Evolutionary conservation across 164 flowering plant species (phyloP).

Genomic region (Nymphaea colorata): DNA sequence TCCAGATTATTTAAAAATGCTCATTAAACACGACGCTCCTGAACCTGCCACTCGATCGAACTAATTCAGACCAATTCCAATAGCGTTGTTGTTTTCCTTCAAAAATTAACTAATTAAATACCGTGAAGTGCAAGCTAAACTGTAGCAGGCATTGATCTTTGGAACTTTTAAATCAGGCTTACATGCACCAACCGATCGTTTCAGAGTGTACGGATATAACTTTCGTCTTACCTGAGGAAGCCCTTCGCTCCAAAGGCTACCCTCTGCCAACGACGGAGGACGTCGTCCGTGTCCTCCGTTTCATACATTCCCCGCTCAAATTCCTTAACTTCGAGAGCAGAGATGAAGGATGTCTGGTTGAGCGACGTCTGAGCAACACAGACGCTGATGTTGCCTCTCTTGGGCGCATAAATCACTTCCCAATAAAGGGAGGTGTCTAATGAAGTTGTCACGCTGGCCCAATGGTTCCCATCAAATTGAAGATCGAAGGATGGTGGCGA

Average conservation of each 20-base stretch:
- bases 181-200: no score
- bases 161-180: no score
- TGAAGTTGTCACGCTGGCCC: constrained; percentile 2
- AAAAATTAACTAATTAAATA: no score
- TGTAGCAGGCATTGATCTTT: background rate
- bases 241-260: constrained; percentile 14
- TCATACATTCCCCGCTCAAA: constrained; percentile 18
- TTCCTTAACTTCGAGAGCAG: constrained; percentile 24
- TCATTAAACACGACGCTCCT: no score
- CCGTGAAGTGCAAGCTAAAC: no score
- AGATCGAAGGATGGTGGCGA: constrained; percentile 26
- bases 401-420: constrained; percentile 17
- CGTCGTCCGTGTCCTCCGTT: constrained; percentile 2
- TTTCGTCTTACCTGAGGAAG: background rate
- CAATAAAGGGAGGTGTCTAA: background rate
- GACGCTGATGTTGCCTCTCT: constrained; percentile 9
- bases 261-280: constrained; percentile 15
- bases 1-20: no score
- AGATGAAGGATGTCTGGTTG: constrained; percentile 27
- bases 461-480: constrained; percentile 21
- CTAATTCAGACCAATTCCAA: no score
- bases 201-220: no score
- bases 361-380: constrained; percentile 29
- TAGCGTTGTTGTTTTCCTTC: no score
- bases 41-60: no score